Evolutionary conservation across 495 filamentous ascomycete genomes (phyloP), one percentile per base, ranked within the genome.

Genomic region (Hypoxylon intermedium): DNA sequence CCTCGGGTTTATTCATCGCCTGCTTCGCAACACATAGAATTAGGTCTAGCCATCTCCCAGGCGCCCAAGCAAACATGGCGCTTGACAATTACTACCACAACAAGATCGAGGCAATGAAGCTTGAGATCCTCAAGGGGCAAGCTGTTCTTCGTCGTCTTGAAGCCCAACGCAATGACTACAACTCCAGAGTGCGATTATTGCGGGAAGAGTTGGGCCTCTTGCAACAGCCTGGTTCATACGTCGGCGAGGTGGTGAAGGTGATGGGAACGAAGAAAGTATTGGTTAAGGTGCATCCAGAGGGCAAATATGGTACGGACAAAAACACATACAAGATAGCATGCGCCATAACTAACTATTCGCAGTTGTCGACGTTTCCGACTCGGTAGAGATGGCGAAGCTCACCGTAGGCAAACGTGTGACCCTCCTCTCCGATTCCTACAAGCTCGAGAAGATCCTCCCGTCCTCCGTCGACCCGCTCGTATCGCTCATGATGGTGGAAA

Each of bases 401-500:
- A 97, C 91, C 52, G 87, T 94, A 48, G 94, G 94, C 74, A 99
- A 99, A 78, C 93, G 94, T 53, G 95, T 99, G 37, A 96, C 94
- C 40, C 84, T 99, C 12, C 85, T 98, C 15, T 96, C 91, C 50
- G 94, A 98, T 74, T 89, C 89, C 41, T 98, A 98, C 82, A 97
- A 97, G 74, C 87, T 98, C 68, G 93, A 97, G 74, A 96, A 95
- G 79, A 96, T 97, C 81, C 87, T 98, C 9, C 94, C 94, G 16
- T 97, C 93, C 54, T 94, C 93, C 50, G 93, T 98, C 69, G 94
- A 98, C 72, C 94, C 94, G 24, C 88, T 98, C 44, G 94, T 99
- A 30, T 98, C 94, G n/a, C 91, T 99, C 68, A 99, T 99, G 94
- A 98, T 99, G 95, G 94, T 99, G 38, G 94, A 99, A 75, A 99